A percentile compares a stretch with the other conserved stretches of the same genome.
phyloP scores from a whole-genome alignment of 2,329 filamentous ascomycete species.

The Clarireedia homoeocarpa region DNA sequence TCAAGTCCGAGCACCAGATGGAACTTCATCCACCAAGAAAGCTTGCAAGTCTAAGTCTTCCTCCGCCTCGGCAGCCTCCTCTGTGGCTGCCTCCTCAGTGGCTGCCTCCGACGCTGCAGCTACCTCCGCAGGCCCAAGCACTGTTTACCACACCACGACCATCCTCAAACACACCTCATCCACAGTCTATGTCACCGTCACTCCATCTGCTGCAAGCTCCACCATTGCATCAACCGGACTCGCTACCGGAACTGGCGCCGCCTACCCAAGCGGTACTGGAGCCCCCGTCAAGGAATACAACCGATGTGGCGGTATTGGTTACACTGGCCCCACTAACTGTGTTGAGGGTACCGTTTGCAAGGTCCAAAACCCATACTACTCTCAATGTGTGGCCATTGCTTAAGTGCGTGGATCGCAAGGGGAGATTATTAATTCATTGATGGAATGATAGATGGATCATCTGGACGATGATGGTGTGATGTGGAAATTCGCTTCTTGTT shows the following conservation, averaged over 20 bases:
- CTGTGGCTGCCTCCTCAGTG: not conserved
- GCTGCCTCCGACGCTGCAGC: not conserved
- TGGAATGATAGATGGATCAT: not conserved
- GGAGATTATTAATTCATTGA: not conserved
- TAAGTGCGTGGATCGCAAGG: not conserved
- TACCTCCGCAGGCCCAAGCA: slow-evolving; percentile 1
- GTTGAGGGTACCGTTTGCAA: slow-evolving; percentile 13
- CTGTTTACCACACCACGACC: not conserved
- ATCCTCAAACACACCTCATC: not conserved
- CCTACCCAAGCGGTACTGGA: not conserved
- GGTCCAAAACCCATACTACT: slow-evolving; percentile 15
- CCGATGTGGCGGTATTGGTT: slow-evolving; percentile 21
- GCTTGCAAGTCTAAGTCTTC: slow-evolving; percentile 1
- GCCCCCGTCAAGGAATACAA: slow-evolving; percentile 8
- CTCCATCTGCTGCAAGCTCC: not conserved
- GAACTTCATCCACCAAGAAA: slow-evolving; percentile 2
- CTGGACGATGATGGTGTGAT: not conserved
- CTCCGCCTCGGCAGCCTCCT: not conserved
- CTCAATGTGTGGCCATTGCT: slow-evolving; percentile 1
- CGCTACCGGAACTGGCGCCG: slow-evolving; percentile 1
- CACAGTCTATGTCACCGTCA: not conserved
- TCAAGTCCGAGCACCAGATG: not conserved
- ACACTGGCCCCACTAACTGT: slow-evolving; percentile 15
- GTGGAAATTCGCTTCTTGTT: slow-evolving; percentile 8
- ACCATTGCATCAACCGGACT: slow-evolving; percentile 4